phyloP scores from a whole-genome alignment of 2,329 filamentous ascomycete species.

The Ceratocystis destructans region DNA sequence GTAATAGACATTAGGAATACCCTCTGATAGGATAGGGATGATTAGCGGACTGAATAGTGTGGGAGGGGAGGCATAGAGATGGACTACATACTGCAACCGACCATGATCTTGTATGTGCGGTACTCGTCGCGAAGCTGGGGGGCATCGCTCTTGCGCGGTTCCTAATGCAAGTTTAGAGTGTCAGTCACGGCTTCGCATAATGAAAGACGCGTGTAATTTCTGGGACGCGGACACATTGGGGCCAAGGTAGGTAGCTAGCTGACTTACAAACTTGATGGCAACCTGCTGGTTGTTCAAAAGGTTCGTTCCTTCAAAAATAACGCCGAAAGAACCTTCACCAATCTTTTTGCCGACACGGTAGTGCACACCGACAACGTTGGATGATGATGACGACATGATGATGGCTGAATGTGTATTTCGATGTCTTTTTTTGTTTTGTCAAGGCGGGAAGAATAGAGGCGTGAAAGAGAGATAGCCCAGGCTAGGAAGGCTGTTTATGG shows the following conservation, averaged over 20 bases:
- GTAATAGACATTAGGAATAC: constrained; percentile 98
- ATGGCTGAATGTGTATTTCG: constrained; percentile 9
- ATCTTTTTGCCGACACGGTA: constrained; percentile 99
- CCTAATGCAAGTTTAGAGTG: constrained; percentile 39
- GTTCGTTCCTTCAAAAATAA: constrained; percentile 98
- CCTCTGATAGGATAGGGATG: constrained; percentile 43
- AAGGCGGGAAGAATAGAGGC: not conserved
- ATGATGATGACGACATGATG: constrained; percentile 74
- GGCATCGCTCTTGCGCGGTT: constrained; percentile 97
- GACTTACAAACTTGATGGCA: constrained; percentile 90
- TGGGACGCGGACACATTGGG: not conserved
- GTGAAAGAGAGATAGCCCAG: not conserved
- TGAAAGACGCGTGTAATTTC: too few species aligned
- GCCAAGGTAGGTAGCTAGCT: not conserved
- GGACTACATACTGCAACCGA: constrained; percentile 80
- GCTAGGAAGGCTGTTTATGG: not conserved
- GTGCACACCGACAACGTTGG: constrained; percentile 96
- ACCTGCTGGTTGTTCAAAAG: constrained; percentile 98
- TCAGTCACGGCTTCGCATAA: not conserved
- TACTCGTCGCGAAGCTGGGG: constrained; percentile 97
- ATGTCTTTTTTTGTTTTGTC: too few species aligned
- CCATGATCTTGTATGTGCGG: constrained; percentile 97
- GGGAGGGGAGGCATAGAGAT: constrained; percentile 10
- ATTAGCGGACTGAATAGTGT: not conserved
- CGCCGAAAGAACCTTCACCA: constrained; percentile 94